Conservation (phyloP, 352 stramenopile genomes). For the Globisporangium acanthophoron region DNA sequence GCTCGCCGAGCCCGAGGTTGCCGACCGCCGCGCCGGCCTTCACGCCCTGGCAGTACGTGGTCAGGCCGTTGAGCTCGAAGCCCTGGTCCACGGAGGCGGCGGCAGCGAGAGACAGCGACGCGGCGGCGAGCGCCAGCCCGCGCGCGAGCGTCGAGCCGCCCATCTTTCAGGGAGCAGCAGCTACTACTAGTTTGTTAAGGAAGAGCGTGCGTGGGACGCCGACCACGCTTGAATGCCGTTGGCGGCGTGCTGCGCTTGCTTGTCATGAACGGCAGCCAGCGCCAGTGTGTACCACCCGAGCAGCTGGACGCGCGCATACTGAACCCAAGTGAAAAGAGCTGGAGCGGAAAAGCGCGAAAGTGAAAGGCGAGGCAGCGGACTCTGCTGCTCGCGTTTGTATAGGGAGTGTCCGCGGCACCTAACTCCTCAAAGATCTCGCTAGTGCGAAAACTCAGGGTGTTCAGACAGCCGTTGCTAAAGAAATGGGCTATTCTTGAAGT, state of each 20-base stretch:
- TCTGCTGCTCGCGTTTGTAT: not conserved
- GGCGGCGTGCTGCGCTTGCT: not conserved
- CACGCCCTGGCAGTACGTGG: constrained; percentile 73
- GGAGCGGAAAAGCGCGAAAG: not conserved
- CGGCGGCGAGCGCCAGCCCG: not conserved
- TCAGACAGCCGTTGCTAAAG: not conserved
- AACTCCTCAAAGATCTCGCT: too few relatives aligned
- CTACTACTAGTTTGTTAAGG: not conserved
- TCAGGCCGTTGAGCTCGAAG: constrained; percentile 52
- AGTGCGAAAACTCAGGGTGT: too few relatives aligned
- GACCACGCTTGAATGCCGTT: not conserved
- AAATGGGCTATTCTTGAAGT: not conserved
- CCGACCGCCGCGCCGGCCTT: constrained; percentile 13
- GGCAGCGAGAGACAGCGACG: not conserved
- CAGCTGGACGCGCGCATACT: too few relatives aligned
- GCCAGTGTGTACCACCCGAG: too few relatives aligned
- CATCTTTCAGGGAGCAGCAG: not conserved
- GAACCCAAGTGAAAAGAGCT: too few relatives aligned
- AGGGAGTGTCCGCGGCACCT: too few relatives aligned
- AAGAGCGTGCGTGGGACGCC: not conserved
- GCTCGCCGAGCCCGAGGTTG: constrained; percentile 37
- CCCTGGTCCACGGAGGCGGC: constrained; percentile 55
- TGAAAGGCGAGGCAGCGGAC: too few relatives aligned
- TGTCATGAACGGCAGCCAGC: too few relatives aligned
- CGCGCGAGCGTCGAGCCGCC: not conserved